Conservation (phyloP, 441 rosid genomes). For the Mallotus repandus region DNA sequence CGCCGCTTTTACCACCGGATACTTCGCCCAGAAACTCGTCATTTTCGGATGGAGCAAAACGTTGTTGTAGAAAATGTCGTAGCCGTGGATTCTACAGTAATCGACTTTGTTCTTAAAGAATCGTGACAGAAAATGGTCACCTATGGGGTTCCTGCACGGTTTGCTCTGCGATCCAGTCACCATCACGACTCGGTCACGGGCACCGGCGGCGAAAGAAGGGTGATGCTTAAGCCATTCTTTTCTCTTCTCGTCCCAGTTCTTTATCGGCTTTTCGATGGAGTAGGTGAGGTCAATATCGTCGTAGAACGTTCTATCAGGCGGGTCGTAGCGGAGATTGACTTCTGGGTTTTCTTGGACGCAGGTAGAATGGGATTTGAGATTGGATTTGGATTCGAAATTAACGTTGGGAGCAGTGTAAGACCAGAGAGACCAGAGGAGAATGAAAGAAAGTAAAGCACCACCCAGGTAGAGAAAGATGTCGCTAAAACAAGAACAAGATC, state of each 20-base stretch:
- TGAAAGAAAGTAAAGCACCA: slow-evolving; percentile 46
- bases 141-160: slow-evolving; percentile 80
- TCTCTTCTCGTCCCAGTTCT: slow-evolving; percentile 79
- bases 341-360: slow-evolving; percentile 24
- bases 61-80: slow-evolving; percentile 72
- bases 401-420: slow-evolving; percentile 33
- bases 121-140: slow-evolving; percentile 71
- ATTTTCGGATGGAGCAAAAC: slow-evolving; percentile 67
- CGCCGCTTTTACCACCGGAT: slow-evolving; percentile 66
- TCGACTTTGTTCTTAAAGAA: slow-evolving; percentile 90
- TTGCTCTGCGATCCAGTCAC: slow-evolving; percentile 76
- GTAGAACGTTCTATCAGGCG: slow-evolving; percentile 53
- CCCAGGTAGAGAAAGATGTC: slow-evolving; percentile 51
- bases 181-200: slow-evolving; percentile 56
- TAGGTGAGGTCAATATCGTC: slow-evolving; percentile 69
- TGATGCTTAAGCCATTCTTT: slow-evolving; percentile 65
- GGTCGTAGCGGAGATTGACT: slow-evolving; percentile 46
- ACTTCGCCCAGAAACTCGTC: slow-evolving; percentile 78
- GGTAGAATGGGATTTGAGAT: neutral
- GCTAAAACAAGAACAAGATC: slow-evolving; percentile 24
- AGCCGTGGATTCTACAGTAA: slow-evolving; percentile 75
- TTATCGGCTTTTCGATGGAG: slow-evolving; percentile 52
- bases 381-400: neutral
- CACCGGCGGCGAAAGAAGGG: slow-evolving; percentile 57
- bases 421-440: slow-evolving; percentile 58